These are phyloP conservation scores for Entrophospora sp. DNA, from an alignment of 192 early-diverging fungal genomes.

Conservation along the genomic window DNA sequence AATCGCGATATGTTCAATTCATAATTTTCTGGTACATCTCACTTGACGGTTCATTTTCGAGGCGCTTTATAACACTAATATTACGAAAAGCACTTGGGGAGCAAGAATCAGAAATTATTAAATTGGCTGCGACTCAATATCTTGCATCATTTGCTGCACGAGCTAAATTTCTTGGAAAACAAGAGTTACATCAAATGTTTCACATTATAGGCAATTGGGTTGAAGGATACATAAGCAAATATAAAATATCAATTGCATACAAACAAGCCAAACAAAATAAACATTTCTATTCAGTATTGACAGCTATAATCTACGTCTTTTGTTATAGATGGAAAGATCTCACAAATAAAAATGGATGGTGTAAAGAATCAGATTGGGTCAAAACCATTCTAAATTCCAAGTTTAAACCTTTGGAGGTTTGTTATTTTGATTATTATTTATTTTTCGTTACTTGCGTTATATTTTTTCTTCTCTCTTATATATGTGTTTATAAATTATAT, in stretches of 20 bases:
- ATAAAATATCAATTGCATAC: slow-evolving; percentile 38
- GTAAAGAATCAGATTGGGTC: slow-evolving; percentile 53
- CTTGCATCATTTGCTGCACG: slow-evolving; percentile 81
- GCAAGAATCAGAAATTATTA: slow-evolving; percentile 52
- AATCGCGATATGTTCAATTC: slow-evolving; percentile 88
- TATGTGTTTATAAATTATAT: no score
- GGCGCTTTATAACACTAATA: slow-evolving; percentile 56
- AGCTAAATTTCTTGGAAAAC: slow-evolving; percentile 64
- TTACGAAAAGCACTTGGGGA: slow-evolving; percentile 39
- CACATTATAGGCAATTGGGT: slow-evolving; percentile 63
- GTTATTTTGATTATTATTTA: neutral
- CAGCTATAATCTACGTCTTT: slow-evolving; percentile 88
- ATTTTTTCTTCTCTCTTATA: no score
- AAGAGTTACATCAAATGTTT: slow-evolving; percentile 55
- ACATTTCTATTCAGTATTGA: slow-evolving; percentile 81
- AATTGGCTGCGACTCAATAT: slow-evolving; percentile 75
- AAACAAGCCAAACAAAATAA: slow-evolving; percentile 57
- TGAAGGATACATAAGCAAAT: slow-evolving; percentile 54
- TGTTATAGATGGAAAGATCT: slow-evolving; percentile 91
- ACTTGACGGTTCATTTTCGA: slow-evolving; percentile 68
- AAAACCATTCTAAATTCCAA: slow-evolving; percentile 66
- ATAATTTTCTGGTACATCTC: slow-evolving; percentile 71
- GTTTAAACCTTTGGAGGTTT: slow-evolving; percentile 67
- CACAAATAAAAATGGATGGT: slow-evolving; percentile 44
- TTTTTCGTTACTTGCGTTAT: neutral